Evolutionary conservation across 164 flowering plant species (phyloP).

Genomic region (Magnolia officinalis): DNA sequence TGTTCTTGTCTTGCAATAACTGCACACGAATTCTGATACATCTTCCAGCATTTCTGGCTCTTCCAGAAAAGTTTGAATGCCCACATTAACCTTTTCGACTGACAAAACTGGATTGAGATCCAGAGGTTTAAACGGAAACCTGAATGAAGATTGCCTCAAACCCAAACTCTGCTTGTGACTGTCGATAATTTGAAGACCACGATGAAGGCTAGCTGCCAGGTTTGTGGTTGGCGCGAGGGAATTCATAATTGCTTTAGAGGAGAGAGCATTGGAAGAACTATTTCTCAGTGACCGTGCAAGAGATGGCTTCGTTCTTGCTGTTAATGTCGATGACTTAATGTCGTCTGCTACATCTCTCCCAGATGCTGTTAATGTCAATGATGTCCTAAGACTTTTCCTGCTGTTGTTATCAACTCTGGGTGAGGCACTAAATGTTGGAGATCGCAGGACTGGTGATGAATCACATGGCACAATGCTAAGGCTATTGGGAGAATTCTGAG

Average conservation of each 20-base stretch:
- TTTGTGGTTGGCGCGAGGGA: conserved; percentile 43
- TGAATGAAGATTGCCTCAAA: conserved; percentile 64
- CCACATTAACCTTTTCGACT: conserved; percentile 63
- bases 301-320: conserved; percentile 13
- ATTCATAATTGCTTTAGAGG: conserved; percentile 29
- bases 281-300: conserved; percentile 33
- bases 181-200: conserved; percentile 76
- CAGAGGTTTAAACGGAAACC: conserved; percentile 60
- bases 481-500: conserved; percentile 18
- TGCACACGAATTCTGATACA: conserved; percentile 40
- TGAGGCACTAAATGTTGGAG: conserved; percentile 70
- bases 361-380: conserved; percentile 55
- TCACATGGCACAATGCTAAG: conserved; percentile 40
- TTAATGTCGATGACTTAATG: background rate
- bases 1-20: conserved; percentile 48
- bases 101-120: conserved; percentile 44
- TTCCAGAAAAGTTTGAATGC: conserved; percentile 61
- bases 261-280: conserved; percentile 22
- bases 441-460: conserved; percentile 49
- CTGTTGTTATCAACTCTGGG: conserved; percentile 48
- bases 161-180: conserved; percentile 54
- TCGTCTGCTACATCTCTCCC: conserved; percentile 36
- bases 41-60: conserved; percentile 27
- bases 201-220: conserved; percentile 83
- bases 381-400: conserved; percentile 74